Base-by-base conservation (phyloP, 1,284 basidiomycete genomes). In the Melampsora larici-populina region DNA sequence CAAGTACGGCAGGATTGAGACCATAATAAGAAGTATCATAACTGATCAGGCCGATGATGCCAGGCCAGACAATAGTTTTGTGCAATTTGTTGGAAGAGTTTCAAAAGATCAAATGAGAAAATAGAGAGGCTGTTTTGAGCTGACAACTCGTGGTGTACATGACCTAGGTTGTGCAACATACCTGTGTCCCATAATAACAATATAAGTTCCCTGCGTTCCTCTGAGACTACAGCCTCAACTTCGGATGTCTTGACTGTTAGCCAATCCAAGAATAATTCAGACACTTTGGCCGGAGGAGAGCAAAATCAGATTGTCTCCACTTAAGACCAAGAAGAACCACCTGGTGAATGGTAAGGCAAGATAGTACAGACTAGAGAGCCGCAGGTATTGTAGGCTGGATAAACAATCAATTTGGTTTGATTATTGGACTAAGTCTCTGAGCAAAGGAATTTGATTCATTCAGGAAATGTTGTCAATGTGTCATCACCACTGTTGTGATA, bases 11-110 rank as follows among this genome's bases (percentile, higher is more conserved):
- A 24, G 72, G 63, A 33, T 74, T 65, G 63, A 74, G 72, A 40
- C 72, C 72, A 36, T 66, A 74, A 46, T 74, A 74, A 24, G 72
- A 63, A 7, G 72, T 74, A 58, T 74, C 72, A 55, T 74, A 74
- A 13, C 72, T 63, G 49, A 74, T 74, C 46, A 74, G 40, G 31
- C 72, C 72, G n/a, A 74, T 74, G 63, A 74, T 74, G 8, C 72
- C 64, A 36, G 72, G 72, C 72, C 72, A 74, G 31, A 74, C 66
- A 8, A 74, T 74, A 29, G 72, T 49, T 13, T 74, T 46, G 48
- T 66, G 40, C 18, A 74, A 49, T 26, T 49, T 18, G 26, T 36
- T 74, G 48, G 43, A 33, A 8, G 72, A 31, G 33, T 58, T 64
- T 55, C 72, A 63, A 51, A 36, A 36, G 36, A 36, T 3, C 36